These are phyloP conservation scores for Backusella sp. DNA, from an alignment of 192 early-diverging fungal genomes.

Conservation along the genomic window DNA sequence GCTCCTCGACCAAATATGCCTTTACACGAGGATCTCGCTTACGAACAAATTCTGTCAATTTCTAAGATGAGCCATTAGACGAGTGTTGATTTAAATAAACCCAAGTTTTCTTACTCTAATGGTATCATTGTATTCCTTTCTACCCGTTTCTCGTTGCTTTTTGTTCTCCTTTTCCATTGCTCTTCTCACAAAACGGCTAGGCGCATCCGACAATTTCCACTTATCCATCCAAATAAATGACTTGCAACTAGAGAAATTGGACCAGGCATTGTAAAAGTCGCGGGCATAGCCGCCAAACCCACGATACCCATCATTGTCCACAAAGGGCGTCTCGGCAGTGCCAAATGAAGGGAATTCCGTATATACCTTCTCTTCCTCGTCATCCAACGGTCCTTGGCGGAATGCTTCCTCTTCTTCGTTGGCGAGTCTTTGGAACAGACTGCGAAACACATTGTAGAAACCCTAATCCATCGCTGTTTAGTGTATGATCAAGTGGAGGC, in stretches of 20 bases:
- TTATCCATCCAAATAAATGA: slow-evolving; percentile 95
- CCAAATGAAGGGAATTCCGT: slow-evolving; percentile 67
- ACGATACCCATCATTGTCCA: slow-evolving; percentile 53
- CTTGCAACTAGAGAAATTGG: slow-evolving; percentile 79
- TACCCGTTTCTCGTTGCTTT: slow-evolving; percentile 72
- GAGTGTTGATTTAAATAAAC: neutral
- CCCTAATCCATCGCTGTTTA: slow-evolving; percentile 38
- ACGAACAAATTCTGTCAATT: slow-evolving; percentile 72
- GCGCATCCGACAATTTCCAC: slow-evolving; percentile 77
- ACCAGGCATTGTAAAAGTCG: slow-evolving; percentile 81
- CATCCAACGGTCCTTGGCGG: slow-evolving; percentile 40
- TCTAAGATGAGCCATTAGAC: slow-evolving; percentile 33
- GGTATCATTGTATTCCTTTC: slow-evolving; percentile 72
- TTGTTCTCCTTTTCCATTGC: slow-evolving; percentile 94
- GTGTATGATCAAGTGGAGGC: neutral
- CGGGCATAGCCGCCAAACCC: slow-evolving; percentile 45
- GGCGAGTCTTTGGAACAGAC: slow-evolving; percentile 73
- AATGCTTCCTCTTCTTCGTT: slow-evolving; percentile 76
- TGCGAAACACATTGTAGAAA: slow-evolving; percentile 82
- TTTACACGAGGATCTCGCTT: slow-evolving; percentile 93
- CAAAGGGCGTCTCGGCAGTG: slow-evolving; percentile 55
- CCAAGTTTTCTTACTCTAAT: slow-evolving; percentile 48
- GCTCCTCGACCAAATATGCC: slow-evolving; percentile 54
- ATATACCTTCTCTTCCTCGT: slow-evolving; percentile 28
- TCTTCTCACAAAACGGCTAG: slow-evolving; percentile 75